Base-by-base conservation (phyloP, 2,329 filamentous ascomycete species). In the Beauveria bassiana region DNA sequence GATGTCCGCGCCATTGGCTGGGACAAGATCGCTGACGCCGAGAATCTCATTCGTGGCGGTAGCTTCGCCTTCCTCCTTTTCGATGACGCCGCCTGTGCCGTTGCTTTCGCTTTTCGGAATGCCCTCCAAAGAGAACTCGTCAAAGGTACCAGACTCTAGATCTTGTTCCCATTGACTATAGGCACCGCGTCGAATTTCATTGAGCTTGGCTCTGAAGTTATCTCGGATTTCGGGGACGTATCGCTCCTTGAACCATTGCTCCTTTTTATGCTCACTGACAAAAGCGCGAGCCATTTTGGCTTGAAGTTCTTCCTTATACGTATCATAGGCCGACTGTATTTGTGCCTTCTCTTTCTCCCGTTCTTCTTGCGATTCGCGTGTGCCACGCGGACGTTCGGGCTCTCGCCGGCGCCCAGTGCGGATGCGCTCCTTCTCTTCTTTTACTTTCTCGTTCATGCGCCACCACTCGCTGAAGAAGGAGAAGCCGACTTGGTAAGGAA, bases 201-300 rank as follows among this genome's bases (percentile, higher is more conserved):
- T 89, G 59, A 98, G 78, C 69, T 91, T 88, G 63, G 80, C 78
- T 61, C 89, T 87, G 69, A 97, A 85, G 2, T 83, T 81, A 66
- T 93, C 87, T 58, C 90, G 83, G 60, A 93, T 86, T 67, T 95
- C 91, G 1, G 91, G 85, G 34, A 96, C 87, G 69, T 99, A 99
- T 71, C 91, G 87, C 75, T 99, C 95, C 68, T 88, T 91, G 77
- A 99, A 99, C 95, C 95, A 99, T 72, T 99, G 93, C 73, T 99
- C 95, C 49, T 87, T 86, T 72, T 96, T 96, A 75, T 99, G 95
- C 68, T 92, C 89, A 55, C 88, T 85, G 47, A 99, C 95, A 72
- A 99, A 99, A 1, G 84, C 81, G 66, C 92, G 87, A 0, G 95
- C 93, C 88, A 96, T 93, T 72, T 86, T 88, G 4, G 82, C 85